A percentile compares a stretch with the other conserved stretches of the same genome.
These are phyloP conservation scores for Schizosaccharomyces octosporus DNA, from an alignment of 805 yeast species.

Conservation along the genomic window DNA sequence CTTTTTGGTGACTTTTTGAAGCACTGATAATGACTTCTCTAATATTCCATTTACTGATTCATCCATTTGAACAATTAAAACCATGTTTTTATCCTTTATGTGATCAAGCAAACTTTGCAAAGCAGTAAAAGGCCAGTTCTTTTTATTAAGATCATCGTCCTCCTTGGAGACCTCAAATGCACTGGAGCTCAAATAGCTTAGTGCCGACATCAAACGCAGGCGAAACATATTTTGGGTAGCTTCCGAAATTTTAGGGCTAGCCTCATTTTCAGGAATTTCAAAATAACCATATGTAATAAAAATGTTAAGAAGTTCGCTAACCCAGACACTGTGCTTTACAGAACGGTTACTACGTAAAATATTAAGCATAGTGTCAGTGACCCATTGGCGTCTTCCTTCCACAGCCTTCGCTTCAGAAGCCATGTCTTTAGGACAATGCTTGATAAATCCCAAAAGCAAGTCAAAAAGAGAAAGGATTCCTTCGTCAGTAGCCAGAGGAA, in stretches of 20 bases:
- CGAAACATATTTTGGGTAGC: not conserved
- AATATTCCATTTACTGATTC: constrained; percentile 29
- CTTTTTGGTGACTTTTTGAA: constrained; percentile 21
- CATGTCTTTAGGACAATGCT: constrained; percentile 7
- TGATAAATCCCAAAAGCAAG: constrained; percentile 9
- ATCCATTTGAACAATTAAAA: constrained; percentile 22
- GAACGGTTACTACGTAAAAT: constrained; percentile 14
- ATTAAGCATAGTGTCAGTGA: constrained; percentile 31
- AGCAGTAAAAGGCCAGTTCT: not conserved
- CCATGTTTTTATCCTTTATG: not conserved
- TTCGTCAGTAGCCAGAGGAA: constrained; percentile 11
- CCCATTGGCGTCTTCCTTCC: constrained; percentile 26
- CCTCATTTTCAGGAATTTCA: constrained; percentile 3
- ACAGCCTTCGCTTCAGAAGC: constrained; percentile 8
- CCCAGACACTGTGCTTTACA: constrained; percentile 17
- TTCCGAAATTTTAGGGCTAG: not conserved
- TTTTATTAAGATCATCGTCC: not conserved
- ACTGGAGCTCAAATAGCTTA: not conserved
- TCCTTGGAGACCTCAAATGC: not conserved
- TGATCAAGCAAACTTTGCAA: not conserved
- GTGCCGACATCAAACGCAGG: not conserved
- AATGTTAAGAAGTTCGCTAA: constrained; percentile 6
- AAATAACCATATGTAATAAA: not conserved
- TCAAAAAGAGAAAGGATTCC: constrained; percentile 4
- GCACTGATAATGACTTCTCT: constrained; percentile 23